A percentile compares a stretch with the other conserved stretches of the same genome.
Evolutionary conservation across 139 green algal species (phyloP).

Genomic region (Tetraselmis chui): DNA sequence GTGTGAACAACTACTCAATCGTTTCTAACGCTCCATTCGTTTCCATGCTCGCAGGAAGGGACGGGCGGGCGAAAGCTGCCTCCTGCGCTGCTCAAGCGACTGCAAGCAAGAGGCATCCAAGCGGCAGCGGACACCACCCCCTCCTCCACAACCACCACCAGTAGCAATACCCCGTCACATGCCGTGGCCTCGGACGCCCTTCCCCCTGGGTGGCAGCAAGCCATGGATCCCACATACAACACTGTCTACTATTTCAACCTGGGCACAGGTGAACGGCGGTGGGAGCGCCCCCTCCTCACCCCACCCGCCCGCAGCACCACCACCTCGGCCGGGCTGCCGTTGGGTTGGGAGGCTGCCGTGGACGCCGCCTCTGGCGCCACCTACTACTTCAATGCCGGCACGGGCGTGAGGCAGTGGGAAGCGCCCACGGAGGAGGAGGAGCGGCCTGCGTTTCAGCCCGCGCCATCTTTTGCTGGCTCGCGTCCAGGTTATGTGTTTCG

Average conservation of each 20-base stretch:
- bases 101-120: conserved; percentile 45
- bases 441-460: conserved; percentile 16
- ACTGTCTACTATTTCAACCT: conserved; percentile 49
- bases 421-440: conserved; percentile 8
- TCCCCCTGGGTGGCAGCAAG: conserved; percentile 51
- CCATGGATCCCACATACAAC: conserved; percentile 53
- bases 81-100: conserved; percentile 39
- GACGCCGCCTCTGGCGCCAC: conserved; percentile 26
- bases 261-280: conserved; percentile 54
- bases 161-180: neutral
- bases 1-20: no score
- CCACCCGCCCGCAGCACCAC: neutral
- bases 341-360: conserved; percentile 41
- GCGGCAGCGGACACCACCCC: neutral
- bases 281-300: conserved; percentile 35
- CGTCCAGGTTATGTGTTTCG: conserved; percentile 61
- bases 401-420: conserved; percentile 41
- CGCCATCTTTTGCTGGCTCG: conserved; percentile 39
- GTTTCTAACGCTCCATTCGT: no score
- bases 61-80: conserved; percentile 29
- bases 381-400: conserved; percentile 29
- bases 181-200: neutral
- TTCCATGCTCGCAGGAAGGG: neutral
- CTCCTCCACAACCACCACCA: neutral
- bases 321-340: conserved; percentile 30